Percentiles rank a stretch among this genome's conserved stretches.
phyloP scores from a whole-genome alignment of 805 yeast genomes.

The Candida broadrunensis region DNA sequence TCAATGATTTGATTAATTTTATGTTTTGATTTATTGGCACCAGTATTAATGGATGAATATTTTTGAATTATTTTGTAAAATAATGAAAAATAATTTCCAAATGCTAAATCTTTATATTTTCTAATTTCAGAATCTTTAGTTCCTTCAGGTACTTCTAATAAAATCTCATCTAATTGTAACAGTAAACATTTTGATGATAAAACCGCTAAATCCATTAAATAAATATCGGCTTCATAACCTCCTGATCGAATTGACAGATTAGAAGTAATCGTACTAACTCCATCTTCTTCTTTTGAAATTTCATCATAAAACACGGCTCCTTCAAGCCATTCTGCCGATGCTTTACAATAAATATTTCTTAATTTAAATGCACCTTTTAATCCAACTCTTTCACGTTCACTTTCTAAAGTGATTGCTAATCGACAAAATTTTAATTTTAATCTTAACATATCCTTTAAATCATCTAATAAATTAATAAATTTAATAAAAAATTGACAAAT shows the following conservation, averaged over 20 bases:
- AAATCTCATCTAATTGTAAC: slow-evolving; percentile 50
- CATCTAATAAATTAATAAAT: slow-evolving; percentile 26
- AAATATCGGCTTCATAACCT: slow-evolving; percentile 35
- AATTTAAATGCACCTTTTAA: slow-evolving; percentile 43
- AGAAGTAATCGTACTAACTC: neutral
- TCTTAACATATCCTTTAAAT: slow-evolving; percentile 26
- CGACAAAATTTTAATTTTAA: slow-evolving; percentile 44
- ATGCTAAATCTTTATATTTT: slow-evolving; percentile 57
- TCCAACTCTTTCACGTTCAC: slow-evolving; percentile 28
- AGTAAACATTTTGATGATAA: slow-evolving; percentile 63
- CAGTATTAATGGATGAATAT: slow-evolving; percentile 23
- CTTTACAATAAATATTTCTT: slow-evolving; percentile 47
- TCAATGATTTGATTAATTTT: slow-evolving; percentile 58
- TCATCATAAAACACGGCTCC: slow-evolving; percentile 39
- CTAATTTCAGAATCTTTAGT: slow-evolving; percentile 50
- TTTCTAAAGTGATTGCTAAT: slow-evolving; percentile 32
- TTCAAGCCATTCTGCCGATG: slow-evolving; percentile 53
- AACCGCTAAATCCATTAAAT: slow-evolving; percentile 56
- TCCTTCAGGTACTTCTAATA: slow-evolving; percentile 59
- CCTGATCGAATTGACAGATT: neutral
- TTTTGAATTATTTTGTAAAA: slow-evolving; percentile 54
- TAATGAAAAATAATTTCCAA: slow-evolving; percentile 65
- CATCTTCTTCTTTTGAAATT: slow-evolving; percentile 2
- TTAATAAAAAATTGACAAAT: slow-evolving; percentile 25
- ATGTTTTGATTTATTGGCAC: slow-evolving; percentile 37